Conservation (phyloP, 495 filamentous ascomycete species). For the Amniculicola lignicola region DNA sequence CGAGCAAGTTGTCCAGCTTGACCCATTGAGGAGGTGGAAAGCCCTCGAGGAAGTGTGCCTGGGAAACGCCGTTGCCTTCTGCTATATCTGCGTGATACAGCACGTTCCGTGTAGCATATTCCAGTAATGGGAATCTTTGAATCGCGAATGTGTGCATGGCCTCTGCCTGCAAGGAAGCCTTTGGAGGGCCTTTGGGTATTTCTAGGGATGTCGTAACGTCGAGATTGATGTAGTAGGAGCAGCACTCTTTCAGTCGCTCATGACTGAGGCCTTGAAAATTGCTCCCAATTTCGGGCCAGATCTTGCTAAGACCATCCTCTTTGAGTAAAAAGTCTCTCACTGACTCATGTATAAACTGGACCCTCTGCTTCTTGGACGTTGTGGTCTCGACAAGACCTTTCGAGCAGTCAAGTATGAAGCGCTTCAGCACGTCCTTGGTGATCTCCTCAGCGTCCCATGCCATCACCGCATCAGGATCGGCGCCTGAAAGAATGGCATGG, state of each 20-base stretch:
- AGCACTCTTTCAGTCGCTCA: too few species aligned
- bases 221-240: slow-evolving; percentile 8
- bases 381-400: slow-evolving; percentile 16
- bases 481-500: slow-evolving; percentile 19
- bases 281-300: slow-evolving; percentile 9
- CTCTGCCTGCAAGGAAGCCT: slow-evolving; percentile 2
- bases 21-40: slow-evolving; percentile 11
- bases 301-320: slow-evolving; percentile 7
- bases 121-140: slow-evolving; percentile 20
- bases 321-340: slow-evolving; percentile 28
- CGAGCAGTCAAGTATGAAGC: slow-evolving; percentile 15
- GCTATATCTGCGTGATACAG: slow-evolving; percentile 26
- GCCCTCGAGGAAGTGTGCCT: slow-evolving; percentile 7
- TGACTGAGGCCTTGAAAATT: slow-evolving; percentile 18
- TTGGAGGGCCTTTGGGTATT: not conserved
- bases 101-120: slow-evolving; percentile 23
- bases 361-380: slow-evolving; percentile 8
- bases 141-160: slow-evolving; percentile 8
- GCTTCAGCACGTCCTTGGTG: slow-evolving; percentile 5
- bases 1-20: slow-evolving; percentile 17
- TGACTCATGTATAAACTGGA: slow-evolving; percentile 32
- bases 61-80: slow-evolving; percentile 5
- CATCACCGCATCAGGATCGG: not conserved
- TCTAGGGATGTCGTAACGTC: slow-evolving; percentile 6
- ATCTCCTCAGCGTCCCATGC: slow-evolving; percentile 12